phyloP scores from a whole-genome alignment of 192 early-diverging fungal species.

The Gryganskiella cystojenkinii region DNA sequence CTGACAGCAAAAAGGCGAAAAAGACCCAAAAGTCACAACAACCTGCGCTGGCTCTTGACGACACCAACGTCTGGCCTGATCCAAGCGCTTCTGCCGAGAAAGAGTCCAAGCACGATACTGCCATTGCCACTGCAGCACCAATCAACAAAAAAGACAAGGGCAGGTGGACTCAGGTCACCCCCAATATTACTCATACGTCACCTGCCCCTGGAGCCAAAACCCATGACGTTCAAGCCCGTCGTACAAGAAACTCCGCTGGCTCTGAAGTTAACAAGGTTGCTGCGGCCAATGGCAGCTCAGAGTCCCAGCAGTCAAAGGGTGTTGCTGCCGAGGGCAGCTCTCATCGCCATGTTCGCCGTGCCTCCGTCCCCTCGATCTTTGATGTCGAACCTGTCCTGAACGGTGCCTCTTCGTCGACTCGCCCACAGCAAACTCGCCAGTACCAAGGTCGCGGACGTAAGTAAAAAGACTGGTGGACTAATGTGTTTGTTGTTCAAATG shows the following conservation, averaged over 20 bases:
- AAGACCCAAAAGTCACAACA: slow-evolving; percentile 35
- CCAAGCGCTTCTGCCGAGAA: slow-evolving; percentile 50
- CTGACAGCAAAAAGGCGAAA: slow-evolving; percentile 39
- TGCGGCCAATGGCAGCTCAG: slow-evolving; percentile 2
- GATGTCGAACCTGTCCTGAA: slow-evolving; percentile 35
- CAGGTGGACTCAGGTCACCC: slow-evolving; percentile 63
- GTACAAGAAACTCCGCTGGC: slow-evolving; percentile 39
- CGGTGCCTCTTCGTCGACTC: slow-evolving; percentile 5
- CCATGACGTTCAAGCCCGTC: slow-evolving; percentile 41
- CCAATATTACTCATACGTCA: slow-evolving; percentile 64
- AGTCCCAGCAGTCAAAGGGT: background rate
- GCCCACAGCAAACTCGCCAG: slow-evolving; percentile 30
- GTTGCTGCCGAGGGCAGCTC: background rate
- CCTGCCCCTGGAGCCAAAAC: slow-evolving; percentile 49
- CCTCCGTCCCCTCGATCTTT: slow-evolving; percentile 47
- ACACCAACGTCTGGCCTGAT: slow-evolving; percentile 52
- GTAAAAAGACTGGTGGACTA: no score
- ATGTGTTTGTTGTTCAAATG: no score
- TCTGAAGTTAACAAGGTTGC: slow-evolving; percentile 30
- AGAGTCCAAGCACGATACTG: slow-evolving; percentile 37
- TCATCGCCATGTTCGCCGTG: slow-evolving; percentile 39
- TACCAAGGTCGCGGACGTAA: slow-evolving; percentile 40
- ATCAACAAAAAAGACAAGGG: slow-evolving; percentile 58
- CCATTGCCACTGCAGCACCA: slow-evolving; percentile 26
- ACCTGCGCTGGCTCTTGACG: slow-evolving; percentile 31